phyloP scores from a whole-genome alignment of 2,329 filamentous ascomycete species.

The Geoglossum cookeanum region DNA sequence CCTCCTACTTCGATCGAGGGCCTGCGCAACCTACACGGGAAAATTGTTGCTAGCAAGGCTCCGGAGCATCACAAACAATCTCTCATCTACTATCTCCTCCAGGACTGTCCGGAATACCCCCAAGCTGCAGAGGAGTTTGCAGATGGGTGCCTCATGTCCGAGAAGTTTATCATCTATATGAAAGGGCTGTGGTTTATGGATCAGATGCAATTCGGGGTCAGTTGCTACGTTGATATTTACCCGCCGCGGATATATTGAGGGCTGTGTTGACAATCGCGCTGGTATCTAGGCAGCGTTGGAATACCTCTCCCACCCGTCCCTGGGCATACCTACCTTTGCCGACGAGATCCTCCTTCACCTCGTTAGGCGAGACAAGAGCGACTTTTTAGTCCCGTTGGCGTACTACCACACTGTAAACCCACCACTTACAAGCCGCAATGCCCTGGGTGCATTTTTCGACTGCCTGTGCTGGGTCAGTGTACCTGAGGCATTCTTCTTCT shows the following conservation, averaged over 20 bases:
- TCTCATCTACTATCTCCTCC: slow-evolving; percentile 65
- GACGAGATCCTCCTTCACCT: slow-evolving; percentile 62
- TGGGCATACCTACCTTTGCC: slow-evolving; percentile 54
- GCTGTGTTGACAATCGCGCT: neutral
- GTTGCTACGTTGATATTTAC: slow-evolving; percentile 6
- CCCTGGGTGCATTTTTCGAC: slow-evolving; percentile 48
- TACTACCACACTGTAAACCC: slow-evolving; percentile 65
- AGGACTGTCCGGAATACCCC: slow-evolving; percentile 29
- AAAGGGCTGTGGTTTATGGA: slow-evolving; percentile 70
- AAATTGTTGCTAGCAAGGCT: slow-evolving; percentile 44
- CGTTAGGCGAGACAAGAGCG: slow-evolving; percentile 39
- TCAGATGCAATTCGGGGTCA: slow-evolving; percentile 44
- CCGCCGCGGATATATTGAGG: neutral
- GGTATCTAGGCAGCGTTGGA: slow-evolving; percentile 42
- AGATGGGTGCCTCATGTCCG: slow-evolving; percentile 29
- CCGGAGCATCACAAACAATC: slow-evolving; percentile 63
- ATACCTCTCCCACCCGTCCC: slow-evolving; percentile 58
- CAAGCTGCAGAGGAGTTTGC: neutral
- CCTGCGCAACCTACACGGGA: slow-evolving; percentile 49
- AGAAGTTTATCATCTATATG: slow-evolving; percentile 63
- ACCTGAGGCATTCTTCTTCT: slow-evolving; percentile 55
- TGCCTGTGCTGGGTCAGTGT: slow-evolving; percentile 49
- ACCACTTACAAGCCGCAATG: slow-evolving; percentile 41
- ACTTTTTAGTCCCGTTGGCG: slow-evolving; percentile 48
- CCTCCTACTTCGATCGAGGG: slow-evolving; percentile 52